Percentiles rank a stretch among this genome's conserved stretches.
phyloP scores from a whole-genome alignment of 2,329 filamentous ascomycete genomes.

The Botryotinia calthae region DNA sequence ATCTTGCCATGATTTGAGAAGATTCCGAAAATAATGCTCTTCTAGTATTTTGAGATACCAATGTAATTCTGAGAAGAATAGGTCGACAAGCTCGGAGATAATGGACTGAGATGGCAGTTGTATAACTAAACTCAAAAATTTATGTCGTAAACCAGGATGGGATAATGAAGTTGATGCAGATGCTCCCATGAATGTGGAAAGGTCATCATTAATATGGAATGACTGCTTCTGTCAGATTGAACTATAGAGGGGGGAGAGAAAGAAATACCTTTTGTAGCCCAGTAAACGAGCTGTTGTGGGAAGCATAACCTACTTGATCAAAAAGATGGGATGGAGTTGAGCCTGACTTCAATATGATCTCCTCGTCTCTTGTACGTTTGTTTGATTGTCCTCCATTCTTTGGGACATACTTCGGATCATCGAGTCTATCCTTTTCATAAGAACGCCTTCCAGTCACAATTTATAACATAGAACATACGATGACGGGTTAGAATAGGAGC shows the following conservation, averaged over 20 bases:
- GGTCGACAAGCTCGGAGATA: constrained; percentile 14
- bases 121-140: constrained; percentile 9
- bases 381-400: constrained; percentile 40
- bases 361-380: constrained; percentile 46
- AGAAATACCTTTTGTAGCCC: constrained; percentile 27
- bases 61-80: constrained; percentile 19
- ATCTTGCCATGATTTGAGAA: constrained; percentile 17
- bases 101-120: constrained; percentile 15
- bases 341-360: constrained; percentile 21
- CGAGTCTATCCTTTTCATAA: neutral
- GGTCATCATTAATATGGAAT: constrained; percentile 42
- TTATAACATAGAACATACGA: constrained; percentile 46
- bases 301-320: constrained; percentile 9
- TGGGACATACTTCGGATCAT: neutral
- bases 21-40: constrained; percentile 19
- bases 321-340: constrained; percentile 13
- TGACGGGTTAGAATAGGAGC: constrained; percentile 53
- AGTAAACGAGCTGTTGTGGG: constrained; percentile 10
- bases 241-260: constrained; percentile 31
- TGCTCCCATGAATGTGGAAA: constrained; percentile 5
- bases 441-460: neutral
- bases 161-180: constrained; percentile 9
- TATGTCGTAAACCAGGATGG: constrained; percentile 17
- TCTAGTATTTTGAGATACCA: constrained; percentile 21
- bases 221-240: constrained; percentile 43